phyloP scores from a whole-genome alignment of 805 yeast genomes.

The Wickerhamiella spandovensis region DNA sequence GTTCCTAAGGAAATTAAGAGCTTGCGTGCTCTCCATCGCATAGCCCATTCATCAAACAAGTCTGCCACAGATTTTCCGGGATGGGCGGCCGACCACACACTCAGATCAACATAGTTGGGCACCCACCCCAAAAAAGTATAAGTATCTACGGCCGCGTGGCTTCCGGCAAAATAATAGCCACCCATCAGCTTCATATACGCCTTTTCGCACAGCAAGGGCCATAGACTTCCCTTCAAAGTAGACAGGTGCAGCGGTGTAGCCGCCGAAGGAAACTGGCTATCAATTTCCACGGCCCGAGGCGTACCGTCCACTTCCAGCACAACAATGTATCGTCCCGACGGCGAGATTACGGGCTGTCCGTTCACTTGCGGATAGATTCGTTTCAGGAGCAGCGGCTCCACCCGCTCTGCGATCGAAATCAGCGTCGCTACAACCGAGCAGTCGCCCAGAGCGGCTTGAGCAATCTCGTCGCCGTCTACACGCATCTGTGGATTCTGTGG shows the following conservation, averaged over 20 bases:
- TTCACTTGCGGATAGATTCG: slow-evolving; percentile 17
- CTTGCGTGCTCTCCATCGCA: slow-evolving; percentile 24
- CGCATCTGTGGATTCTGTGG: neutral
- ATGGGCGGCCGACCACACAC: slow-evolving; percentile 22
- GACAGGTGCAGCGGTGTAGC: neutral
- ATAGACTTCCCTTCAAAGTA: slow-evolving; percentile 16
- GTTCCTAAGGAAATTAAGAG: slow-evolving; percentile 59
- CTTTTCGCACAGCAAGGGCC: slow-evolving; percentile 71
- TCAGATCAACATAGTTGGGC: slow-evolving; percentile 40
- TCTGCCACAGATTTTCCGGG: slow-evolving; percentile 13
- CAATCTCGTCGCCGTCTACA: slow-evolving; percentile 1
- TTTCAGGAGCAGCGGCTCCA: slow-evolving; percentile 11
- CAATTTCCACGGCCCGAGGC: slow-evolving; percentile 34
- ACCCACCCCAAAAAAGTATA: slow-evolving; percentile 56
- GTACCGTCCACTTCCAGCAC: slow-evolving; percentile 41
- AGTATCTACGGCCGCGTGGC: slow-evolving; percentile 62
- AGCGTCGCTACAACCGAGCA: slow-evolving; percentile 69
- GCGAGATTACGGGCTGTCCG: slow-evolving; percentile 12
- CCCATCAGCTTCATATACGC: slow-evolving; percentile 53
- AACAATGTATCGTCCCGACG: slow-evolving; percentile 28
- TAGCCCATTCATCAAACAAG: slow-evolving; percentile 27
- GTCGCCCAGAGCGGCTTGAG: slow-evolving; percentile 31
- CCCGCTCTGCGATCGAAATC: slow-evolving; percentile 32
- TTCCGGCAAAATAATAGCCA: slow-evolving; percentile 56
- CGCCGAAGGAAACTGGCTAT: slow-evolving; percentile 32